Evolutionary conservation across 371 early-diverging fungal genomes (phyloP).

Genomic region (Furculomyces boomerangus): DNA sequence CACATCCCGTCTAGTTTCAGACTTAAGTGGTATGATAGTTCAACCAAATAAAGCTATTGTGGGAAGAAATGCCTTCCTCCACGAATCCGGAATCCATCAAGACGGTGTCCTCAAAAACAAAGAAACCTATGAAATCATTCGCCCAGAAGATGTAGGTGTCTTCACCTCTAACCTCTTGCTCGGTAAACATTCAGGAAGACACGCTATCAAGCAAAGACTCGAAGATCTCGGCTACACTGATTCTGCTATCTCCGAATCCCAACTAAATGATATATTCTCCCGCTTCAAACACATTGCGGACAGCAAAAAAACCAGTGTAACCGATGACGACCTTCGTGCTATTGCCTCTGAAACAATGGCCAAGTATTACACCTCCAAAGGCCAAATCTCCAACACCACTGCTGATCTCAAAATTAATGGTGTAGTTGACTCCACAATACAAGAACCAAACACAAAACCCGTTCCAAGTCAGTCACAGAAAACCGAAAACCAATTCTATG

Average conservation of each 20-base stretch:
- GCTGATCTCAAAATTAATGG: too few relatives aligned
- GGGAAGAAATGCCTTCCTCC: slow-evolving; percentile 88
- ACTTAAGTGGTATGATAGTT: slow-evolving; percentile 78
- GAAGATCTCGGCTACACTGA: slow-evolving; percentile 53
- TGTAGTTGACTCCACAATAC: too few relatives aligned
- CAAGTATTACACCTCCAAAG: too few relatives aligned
- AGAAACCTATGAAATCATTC: slow-evolving; percentile 88
- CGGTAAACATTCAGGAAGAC: slow-evolving; percentile 92
- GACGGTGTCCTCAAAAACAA: slow-evolving; percentile 92
- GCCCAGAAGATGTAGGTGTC: slow-evolving; percentile 77
- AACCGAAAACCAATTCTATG: slow-evolving; percentile 17
- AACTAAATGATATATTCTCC: slow-evolving; percentile 61
- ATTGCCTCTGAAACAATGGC: slow-evolving; percentile 52
- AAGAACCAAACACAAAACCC: too few relatives aligned
- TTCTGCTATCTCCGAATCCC: slow-evolving; percentile 22
- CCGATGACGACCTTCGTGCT: slow-evolving; percentile 74
- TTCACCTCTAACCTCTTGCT: slow-evolving; percentile 67
- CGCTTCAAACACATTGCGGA: slow-evolving; percentile 83
- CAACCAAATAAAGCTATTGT: slow-evolving; percentile 97
- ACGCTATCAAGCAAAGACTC: slow-evolving; percentile 70
- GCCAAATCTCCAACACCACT: too few relatives aligned
- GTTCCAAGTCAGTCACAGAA: too few relatives aligned
- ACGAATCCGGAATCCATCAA: slow-evolving; percentile 95
- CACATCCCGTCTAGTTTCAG: slow-evolving; percentile 73
- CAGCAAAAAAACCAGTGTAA: slow-evolving; percentile 67